Base-by-base conservation (phyloP, 768 basidiomycete genomes). In the Naganishia onofrii region DNA sequence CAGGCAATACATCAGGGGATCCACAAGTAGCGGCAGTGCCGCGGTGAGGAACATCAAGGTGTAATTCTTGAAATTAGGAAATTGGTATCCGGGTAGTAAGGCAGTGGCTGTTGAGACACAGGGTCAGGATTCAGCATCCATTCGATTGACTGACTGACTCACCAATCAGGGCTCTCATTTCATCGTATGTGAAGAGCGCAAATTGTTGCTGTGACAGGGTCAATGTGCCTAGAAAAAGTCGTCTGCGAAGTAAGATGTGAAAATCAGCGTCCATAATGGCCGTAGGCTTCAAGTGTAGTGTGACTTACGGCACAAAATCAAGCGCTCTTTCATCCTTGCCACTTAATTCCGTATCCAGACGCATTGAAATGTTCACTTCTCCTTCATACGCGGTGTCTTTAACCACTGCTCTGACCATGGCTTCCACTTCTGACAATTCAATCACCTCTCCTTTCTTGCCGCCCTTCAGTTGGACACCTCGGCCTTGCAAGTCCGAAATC, bases 151-250 rank as follows among this genome's bases (percentile, higher is more conserved):
- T 32, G 17, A 32, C 19, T 12, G 2, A 28, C 23, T 2, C 4
- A 55, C 54, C 54, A n/a, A 55, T 55, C 54, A 55, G 26, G 32
- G 54, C 54, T 34, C 29, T 55, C 32, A 55, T 31, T 21, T 55
- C 54, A 1, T 32, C 29, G 7, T 55, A 28, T 31, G 28, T 34
- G 15, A 55, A 55, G 29, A 55, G 19, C 15, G 28, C 29, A 19
- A 55, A 55, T 32, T 55, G 54, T 21, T 29, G 32, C 54, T 28
- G 29, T 9, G 54, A 55, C 15, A 55, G 29, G 29, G 32, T 31
- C 29, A 55, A 34, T 17, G 28, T 34, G 31, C 54, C 54, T 32
- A 31, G 12, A 34, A 29, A 34, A 7, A 55, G 54, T 17, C 32
- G 54, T 3, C 54, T 55, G 19, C 10, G 8, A 55, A 9, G n/a